Evolutionary conservation across 148 eudicot species (phyloP).

Genomic region (Arbutus unedo): DNA sequence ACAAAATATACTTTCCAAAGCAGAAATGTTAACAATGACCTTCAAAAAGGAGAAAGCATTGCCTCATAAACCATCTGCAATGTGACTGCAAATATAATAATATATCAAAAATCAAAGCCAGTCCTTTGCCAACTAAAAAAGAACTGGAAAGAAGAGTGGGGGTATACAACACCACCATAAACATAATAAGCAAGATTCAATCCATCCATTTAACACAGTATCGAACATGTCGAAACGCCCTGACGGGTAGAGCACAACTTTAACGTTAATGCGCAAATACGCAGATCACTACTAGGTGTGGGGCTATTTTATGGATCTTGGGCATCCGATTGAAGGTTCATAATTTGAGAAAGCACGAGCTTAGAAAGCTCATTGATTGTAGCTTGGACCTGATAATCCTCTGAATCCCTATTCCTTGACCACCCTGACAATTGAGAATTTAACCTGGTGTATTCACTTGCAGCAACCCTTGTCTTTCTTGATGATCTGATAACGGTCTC

Average conservation of each 20-base stretch:
- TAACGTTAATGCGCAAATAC: not conserved
- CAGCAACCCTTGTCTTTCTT: slow-evolving; percentile 62
- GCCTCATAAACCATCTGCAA: not conserved
- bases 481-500: slow-evolving; percentile 57
- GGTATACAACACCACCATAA: not conserved
- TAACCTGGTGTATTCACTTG: slow-evolving; percentile 60
- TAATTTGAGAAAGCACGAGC: slow-evolving; percentile 63
- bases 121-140: not conserved
- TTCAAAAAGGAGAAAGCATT: not conserved
- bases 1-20: not conserved
- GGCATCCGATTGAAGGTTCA: slow-evolving; percentile 51
- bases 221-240: not conserved
- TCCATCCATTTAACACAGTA: not conserved
- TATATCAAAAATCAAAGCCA: not conserved
- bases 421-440: slow-evolving; percentile 42
- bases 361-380: slow-evolving; percentile 70
- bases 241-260: not conserved
- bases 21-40: not conserved
- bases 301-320: slow-evolving; percentile 34
- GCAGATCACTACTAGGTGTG: not conserved
- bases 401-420: slow-evolving; percentile 42
- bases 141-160: not conserved
- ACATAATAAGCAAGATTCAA: not conserved
- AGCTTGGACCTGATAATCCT: slow-evolving; percentile 56
- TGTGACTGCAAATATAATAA: not conserved